Conservation (phyloP, 2,329 filamentous ascomycete species). For the Macrophomina tecta region DNA sequence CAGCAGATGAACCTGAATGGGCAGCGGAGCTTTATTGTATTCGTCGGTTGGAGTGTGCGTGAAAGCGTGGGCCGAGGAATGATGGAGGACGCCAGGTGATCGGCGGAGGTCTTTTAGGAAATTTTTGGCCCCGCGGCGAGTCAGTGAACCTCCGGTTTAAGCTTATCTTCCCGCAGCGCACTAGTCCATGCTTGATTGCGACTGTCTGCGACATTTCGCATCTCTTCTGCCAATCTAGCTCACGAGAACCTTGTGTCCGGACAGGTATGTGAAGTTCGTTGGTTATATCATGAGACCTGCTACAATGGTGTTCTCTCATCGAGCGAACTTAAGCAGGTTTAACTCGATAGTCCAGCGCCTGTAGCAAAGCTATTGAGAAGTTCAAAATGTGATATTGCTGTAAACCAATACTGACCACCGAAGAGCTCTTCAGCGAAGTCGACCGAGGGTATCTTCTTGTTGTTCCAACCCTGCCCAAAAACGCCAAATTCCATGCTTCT, state of each 20-base stretch:
- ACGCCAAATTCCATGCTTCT: background rate
- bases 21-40: background rate
- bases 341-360: too few relatives aligned
- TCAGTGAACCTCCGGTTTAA: constrained; percentile 25
- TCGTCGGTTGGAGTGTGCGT: background rate
- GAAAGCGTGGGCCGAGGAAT: background rate
- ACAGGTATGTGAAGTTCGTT: too few relatives aligned
- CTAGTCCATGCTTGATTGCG: constrained; percentile 1
- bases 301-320: too few relatives aligned
- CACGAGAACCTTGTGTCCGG: too few relatives aligned
- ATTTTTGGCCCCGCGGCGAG: constrained; percentile 27
- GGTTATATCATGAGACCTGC: too few relatives aligned
- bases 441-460: constrained; percentile 6
- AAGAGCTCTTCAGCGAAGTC: background rate
- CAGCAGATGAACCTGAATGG: background rate
- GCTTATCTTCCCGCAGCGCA: constrained; percentile 28
- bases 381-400: too few relatives aligned
- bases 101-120: constrained; percentile 14
- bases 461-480: background rate
- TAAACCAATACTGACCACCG: background rate
- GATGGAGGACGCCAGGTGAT: background rate
- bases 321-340: too few relatives aligned
- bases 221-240: too few relatives aligned
- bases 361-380: too few relatives aligned
- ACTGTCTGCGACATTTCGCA: background rate